Conservation (phyloP, 129 eudicot genomes). For the Pittosporum tobira region DNA sequence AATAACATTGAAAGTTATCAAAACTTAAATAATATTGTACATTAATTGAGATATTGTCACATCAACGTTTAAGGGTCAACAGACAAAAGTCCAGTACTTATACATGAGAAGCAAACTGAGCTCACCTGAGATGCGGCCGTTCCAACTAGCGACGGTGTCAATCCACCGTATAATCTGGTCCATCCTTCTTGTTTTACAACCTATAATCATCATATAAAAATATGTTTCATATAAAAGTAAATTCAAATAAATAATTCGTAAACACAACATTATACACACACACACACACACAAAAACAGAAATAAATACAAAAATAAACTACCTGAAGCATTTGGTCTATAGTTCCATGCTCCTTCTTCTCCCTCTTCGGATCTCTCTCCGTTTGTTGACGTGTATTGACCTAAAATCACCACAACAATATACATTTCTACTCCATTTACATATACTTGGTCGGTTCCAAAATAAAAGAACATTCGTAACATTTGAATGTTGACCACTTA, state of each 20-base stretch:
- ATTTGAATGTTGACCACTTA: too few species aligned
- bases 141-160: slow-evolving; percentile 78
- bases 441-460: too few species aligned
- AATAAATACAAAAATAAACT: neutral
- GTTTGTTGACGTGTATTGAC: slow-evolving; percentile 97
- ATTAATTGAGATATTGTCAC: too few species aligned
- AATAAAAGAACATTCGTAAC: too few species aligned
- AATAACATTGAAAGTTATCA: neutral
- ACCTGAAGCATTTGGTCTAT: slow-evolving; percentile 76
- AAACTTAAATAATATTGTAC: too few species aligned
- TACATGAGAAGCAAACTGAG: neutral
- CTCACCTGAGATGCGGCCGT: slow-evolving; percentile 91
- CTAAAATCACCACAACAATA: slow-evolving; percentile 21
- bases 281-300: neutral
- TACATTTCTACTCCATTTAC: too few species aligned
- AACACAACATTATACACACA: too few species aligned
- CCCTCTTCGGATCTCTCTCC: slow-evolving; percentile 62
- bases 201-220: slow-evolving; percentile 26
- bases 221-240: neutral
- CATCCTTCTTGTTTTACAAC: slow-evolving; percentile 90
- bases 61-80: too few species aligned
- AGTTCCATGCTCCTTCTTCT: slow-evolving; percentile 49
- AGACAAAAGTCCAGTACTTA: too few species aligned
- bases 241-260: neutral
- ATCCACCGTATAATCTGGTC: slow-evolving; percentile 73